Conservation (phyloP, 352 stramenopile species). For the Pythium catenulatum region DNA sequence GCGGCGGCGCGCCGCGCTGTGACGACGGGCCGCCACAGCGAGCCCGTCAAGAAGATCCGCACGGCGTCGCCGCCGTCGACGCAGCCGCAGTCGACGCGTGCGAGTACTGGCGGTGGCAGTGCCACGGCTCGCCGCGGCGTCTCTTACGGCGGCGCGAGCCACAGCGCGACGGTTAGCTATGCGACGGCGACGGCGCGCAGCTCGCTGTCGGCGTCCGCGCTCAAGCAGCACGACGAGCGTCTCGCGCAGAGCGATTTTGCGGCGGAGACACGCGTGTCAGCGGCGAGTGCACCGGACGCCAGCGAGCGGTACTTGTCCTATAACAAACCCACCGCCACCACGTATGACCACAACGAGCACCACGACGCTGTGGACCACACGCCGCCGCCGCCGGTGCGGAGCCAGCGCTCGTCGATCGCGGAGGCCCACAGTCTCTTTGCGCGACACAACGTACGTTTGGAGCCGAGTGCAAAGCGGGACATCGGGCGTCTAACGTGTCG, state of each 20-base stretch:
- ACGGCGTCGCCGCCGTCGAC: constrained; percentile 31
- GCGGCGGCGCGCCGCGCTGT: neutral
- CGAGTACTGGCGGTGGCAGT: neutral
- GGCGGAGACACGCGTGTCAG: constrained; percentile 17
- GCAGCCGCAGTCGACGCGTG: neutral
- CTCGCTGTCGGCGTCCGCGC: constrained; percentile 34
- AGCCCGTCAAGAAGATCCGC: constrained; percentile 47
- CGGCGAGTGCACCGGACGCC: constrained; percentile 16
- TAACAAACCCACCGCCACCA: no score
- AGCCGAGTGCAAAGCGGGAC: no score
- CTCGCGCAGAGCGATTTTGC: neutral
- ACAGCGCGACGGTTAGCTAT: neutral
- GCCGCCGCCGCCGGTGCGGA: constrained; percentile 30
- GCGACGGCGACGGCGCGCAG: neutral
- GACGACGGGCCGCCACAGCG: neutral
- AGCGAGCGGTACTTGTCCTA: constrained; percentile 54
- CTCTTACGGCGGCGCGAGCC: neutral
- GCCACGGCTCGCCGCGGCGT: constrained; percentile 21
- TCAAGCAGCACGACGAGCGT: constrained; percentile 45
- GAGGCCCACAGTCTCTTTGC: constrained; percentile 38
- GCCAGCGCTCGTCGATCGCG: neutral
- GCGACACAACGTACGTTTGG: constrained; percentile 44
- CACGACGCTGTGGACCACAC: neutral
- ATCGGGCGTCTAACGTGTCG: no score
- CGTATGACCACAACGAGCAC: neutral